These are phyloP conservation scores for Hippophae tibetana DNA, from an alignment of 306 rosid species.

Conservation along the genomic window DNA sequence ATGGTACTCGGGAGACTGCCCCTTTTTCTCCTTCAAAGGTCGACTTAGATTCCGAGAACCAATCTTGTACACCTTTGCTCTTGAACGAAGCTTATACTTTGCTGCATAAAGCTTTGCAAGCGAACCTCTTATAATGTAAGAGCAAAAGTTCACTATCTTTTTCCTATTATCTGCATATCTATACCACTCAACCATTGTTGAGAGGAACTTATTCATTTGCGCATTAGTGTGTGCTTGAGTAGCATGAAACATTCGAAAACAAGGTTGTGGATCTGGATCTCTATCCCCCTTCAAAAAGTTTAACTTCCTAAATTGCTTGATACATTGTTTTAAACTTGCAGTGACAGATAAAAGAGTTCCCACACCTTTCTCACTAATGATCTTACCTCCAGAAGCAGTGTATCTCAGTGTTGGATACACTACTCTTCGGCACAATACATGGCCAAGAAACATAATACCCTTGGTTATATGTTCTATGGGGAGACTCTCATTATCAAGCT, in stretches of 20 bases:
- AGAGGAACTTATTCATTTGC: slow-evolving; percentile 90
- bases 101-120: slow-evolving; percentile 99
- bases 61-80: slow-evolving; percentile 93
- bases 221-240: slow-evolving; percentile 97
- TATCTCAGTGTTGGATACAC: slow-evolving; percentile 92
- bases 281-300: slow-evolving; percentile 81
- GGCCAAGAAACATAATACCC: slow-evolving; percentile 94
- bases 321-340: slow-evolving; percentile 85
- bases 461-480: slow-evolving; percentile 95
- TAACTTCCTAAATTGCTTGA: slow-evolving; percentile 81
- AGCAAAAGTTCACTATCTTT: slow-evolving; percentile 84
- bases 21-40: slow-evolving; percentile 91
- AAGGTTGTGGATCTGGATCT: slow-evolving; percentile 97
- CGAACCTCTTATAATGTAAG: slow-evolving; percentile 78
- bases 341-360: slow-evolving; percentile 94
- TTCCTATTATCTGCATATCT: slow-evolving; percentile 90
- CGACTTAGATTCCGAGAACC: slow-evolving; percentile 81
- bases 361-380: slow-evolving; percentile 90
- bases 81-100: slow-evolving; percentile 86
- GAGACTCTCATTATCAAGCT: slow-evolving; percentile 86
- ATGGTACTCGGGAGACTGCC: slow-evolving; percentile 85
- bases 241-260: slow-evolving; percentile 97
- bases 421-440: slow-evolving; percentile 83
- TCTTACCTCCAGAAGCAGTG: slow-evolving; percentile 92
- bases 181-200: slow-evolving; percentile 90